These are phyloP conservation scores for Trichoderma koningii DNA, from an alignment of 2,329 filamentous ascomycete genomes.

Conservation along the genomic window DNA sequence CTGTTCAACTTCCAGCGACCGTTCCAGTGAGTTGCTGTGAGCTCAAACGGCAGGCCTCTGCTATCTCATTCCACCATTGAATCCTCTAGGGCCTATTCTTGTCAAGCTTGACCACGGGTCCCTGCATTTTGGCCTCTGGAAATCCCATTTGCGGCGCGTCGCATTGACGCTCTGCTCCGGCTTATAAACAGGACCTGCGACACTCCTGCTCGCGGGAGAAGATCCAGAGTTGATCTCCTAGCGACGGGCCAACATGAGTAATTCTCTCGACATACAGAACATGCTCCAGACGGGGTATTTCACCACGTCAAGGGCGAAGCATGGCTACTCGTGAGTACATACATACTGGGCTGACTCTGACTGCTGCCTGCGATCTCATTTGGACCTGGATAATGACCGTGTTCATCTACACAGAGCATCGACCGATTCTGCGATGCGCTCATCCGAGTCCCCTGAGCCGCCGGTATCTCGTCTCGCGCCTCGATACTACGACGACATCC, in stretches of 20 bases:
- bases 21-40: not conserved
- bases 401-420: conserved; percentile 31
- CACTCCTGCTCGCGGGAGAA: not conserved
- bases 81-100: not conserved
- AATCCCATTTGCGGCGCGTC: conserved; percentile 7
- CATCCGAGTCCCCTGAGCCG: conserved; percentile 26
- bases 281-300: conserved; percentile 55
- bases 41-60: not conserved
- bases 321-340: conserved; percentile 35
- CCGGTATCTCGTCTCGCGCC: conserved; percentile 12
- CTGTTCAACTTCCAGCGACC: not conserved
- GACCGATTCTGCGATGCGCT: conserved; percentile 16
- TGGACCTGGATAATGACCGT: conserved; percentile 6
- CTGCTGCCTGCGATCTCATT: conserved; percentile 7
- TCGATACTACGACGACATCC: conserved; percentile 24
- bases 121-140: conserved; percentile 2
- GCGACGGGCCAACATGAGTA: conserved; percentile 44
- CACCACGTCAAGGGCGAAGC: conserved; percentile 49
- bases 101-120: conserved; percentile 4
- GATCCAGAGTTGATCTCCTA: not conserved
- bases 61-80: not conserved
- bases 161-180: conserved; percentile 3
- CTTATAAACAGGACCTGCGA: not conserved
- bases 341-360: not conserved
- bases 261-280: conserved; percentile 48